Evolutionary conservation across 345 rosid species (phyloP), one percentile per base, ranked within the genome.

Genomic region (Reutealis trisperma): DNA sequence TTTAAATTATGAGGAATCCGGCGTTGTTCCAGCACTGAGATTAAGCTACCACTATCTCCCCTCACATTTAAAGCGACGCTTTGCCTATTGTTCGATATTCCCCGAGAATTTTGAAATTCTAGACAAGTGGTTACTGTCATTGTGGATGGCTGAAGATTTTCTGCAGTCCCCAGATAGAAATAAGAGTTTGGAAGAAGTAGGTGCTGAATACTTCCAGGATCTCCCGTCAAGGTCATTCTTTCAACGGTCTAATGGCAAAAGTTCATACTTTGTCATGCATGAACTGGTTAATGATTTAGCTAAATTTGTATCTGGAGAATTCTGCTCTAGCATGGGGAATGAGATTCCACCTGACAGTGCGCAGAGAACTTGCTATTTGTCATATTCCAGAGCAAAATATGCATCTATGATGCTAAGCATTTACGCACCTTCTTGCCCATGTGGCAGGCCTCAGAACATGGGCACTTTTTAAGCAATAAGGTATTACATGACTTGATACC

Each of bases 121-220:
- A 70, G 27, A 25, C n/a, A 21, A 70, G 18, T 12, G 27, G 51
- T 52, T 70, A 18, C 12, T 70, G 3, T 37, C 7, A 11, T 41
- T 74, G 18, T 79, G 78, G 78, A 79, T 79, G 78, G 82, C 82
- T 7, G 82, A 73, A 52, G 74, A 78, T 19, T 61, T 79, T 69
- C 34, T 79, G 12, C 69, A 49, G 22, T 47, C n/a, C 8, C 63
- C 74, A 1, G 27, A 60, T 18, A 54, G 47, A 19, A 52, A 21
- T 30, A 69, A 47, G 45, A 44, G 25, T 10, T 67, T 74, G 59
- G 74, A 75, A 79, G 74, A 41, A 61, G 55, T 69, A 1, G 82
- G 78, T 0, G 32, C 19, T 0, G 78, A 69, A 41, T 79, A 69
- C 75, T 74, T 74, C 27, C 16, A 24, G 8, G 82, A 68, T 76